phyloP scores from a whole-genome alignment of 495 filamentous ascomycete genomes.

The Hypomontagnella monticulosa region DNA sequence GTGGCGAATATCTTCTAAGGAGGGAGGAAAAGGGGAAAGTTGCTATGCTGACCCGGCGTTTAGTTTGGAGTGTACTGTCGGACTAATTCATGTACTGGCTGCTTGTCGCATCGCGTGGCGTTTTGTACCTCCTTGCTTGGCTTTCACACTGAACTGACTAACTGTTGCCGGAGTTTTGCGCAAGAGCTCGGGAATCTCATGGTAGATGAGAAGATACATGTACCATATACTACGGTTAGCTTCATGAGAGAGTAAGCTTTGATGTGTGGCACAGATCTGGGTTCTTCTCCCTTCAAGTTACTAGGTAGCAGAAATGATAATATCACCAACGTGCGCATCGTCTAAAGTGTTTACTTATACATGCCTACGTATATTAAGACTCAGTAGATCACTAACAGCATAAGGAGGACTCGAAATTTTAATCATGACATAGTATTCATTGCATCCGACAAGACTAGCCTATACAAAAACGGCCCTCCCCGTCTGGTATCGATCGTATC shows the following conservation, averaged over 20 bases:
- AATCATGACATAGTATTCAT: no score
- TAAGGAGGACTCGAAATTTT: no score
- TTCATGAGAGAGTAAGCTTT: background rate
- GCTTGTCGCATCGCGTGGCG: slow-evolving; percentile 6
- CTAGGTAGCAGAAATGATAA: background rate
- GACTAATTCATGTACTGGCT: background rate
- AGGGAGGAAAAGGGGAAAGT: background rate
- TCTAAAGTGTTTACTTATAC: no score
- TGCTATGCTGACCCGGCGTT: background rate
- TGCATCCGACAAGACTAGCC: no score
- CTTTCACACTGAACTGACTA: background rate
- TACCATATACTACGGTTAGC: background rate
- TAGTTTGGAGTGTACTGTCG: background rate
- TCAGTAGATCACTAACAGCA: no score
- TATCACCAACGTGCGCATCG: no score
- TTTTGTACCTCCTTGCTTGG: background rate
- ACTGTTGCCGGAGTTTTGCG: background rate
- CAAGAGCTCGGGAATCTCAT: background rate
- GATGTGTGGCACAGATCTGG: background rate
- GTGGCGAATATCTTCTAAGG: slow-evolving; percentile 62
- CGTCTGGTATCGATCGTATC: no score
- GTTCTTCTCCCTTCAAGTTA: background rate
- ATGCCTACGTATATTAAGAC: no score
- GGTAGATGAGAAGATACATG: slow-evolving; percentile 4
- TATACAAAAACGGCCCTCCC: no score